Evolutionary conservation across 2,329 filamentous ascomycete species (phyloP).

Genomic region (Atkinsonella texensis): DNA sequence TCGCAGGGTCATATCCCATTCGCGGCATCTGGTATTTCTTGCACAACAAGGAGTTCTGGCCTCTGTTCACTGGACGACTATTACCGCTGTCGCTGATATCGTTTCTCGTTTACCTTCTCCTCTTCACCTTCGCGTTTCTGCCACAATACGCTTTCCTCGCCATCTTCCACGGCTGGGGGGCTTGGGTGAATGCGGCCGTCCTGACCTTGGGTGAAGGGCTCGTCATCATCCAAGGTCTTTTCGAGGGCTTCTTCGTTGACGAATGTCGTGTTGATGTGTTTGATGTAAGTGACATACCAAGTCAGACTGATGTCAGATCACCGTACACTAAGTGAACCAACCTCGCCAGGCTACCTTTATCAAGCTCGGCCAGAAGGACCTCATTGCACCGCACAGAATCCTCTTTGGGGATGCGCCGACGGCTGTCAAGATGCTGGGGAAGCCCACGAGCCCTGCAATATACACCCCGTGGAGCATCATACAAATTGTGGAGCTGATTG

Average conservation of each 20-base stretch:
- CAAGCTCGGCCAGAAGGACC: conserved; percentile 55
- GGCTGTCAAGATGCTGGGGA: conserved; percentile 70
- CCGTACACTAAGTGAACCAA: not conserved
- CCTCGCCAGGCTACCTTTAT: conserved; percentile 52
- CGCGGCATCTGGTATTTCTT: conserved; percentile 75
- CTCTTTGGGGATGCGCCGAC: conserved; percentile 56
- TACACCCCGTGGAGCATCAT: conserved; percentile 83
- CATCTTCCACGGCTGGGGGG: conserved; percentile 75
- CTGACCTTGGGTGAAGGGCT: conserved; percentile 75
- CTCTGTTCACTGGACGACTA: conserved; percentile 65
- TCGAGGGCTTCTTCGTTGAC: conserved; percentile 73
- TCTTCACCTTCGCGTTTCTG: conserved; percentile 81
- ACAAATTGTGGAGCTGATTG: conserved; percentile 77
- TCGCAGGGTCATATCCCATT: conserved; percentile 43
- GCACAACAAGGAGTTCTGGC: conserved; percentile 67
- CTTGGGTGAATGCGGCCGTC: conserved; percentile 83
- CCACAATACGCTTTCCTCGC: conserved; percentile 82
- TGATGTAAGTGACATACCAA: conserved; percentile 44
- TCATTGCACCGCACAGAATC: conserved; percentile 55
- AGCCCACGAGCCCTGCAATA: conserved; percentile 61
- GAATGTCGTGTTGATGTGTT: conserved; percentile 72
- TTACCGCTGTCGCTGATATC: conserved; percentile 75
- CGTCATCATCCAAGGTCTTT: conserved; percentile 56
- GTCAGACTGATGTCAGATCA: not conserved
- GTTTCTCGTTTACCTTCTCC: conserved; percentile 65